Evolutionary conservation across 257 asterid species (phyloP).

Genomic region (Penstemon eatonii): DNA sequence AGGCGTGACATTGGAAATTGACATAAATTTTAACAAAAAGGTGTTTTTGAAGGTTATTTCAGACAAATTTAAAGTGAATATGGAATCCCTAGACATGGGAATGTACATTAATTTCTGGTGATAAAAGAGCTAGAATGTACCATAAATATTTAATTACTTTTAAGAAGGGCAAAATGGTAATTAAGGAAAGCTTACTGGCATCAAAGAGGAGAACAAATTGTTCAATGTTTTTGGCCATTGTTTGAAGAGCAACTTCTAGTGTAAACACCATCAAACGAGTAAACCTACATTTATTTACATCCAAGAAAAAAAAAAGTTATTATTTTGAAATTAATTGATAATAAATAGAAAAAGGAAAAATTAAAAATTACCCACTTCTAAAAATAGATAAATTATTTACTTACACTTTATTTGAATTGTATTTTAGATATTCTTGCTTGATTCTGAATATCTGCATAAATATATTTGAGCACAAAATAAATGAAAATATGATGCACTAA

Average conservation of each 20-base stretch:
- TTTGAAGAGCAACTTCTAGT: slow-evolving; percentile 89
- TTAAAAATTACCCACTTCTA: neutral
- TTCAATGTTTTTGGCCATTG: slow-evolving; percentile 73
- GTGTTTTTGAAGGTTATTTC: slow-evolving; percentile 39
- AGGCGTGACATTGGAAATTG: slow-evolving; percentile 74
- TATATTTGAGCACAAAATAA: neutral
- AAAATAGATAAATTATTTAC: slow-evolving; percentile 29
- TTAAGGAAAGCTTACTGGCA: slow-evolving; percentile 62
- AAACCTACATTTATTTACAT: slow-evolving; percentile 42
- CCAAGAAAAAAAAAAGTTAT: neutral
- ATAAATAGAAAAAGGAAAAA: neutral
- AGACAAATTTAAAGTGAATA: slow-evolving; percentile 37
- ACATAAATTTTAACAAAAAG: slow-evolving; percentile 41
- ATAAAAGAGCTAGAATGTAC: slow-evolving; percentile 43
- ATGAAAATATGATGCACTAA: too few relatives aligned
- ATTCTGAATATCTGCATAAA: slow-evolving; percentile 67
- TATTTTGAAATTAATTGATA: neutral
- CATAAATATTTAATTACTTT: neutral
- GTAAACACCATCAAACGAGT: slow-evolving; percentile 81
- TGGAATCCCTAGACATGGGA: slow-evolving; percentile 56
- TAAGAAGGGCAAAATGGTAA: neutral
- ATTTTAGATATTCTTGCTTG: slow-evolving; percentile 92
- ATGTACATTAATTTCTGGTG: slow-evolving; percentile 43
- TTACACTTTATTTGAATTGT: slow-evolving; percentile 79
- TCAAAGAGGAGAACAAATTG: slow-evolving; percentile 82